Base-by-base conservation (phyloP, 192 early-diverging fungal genomes). In the Lobosporangium transversale region DNA sequence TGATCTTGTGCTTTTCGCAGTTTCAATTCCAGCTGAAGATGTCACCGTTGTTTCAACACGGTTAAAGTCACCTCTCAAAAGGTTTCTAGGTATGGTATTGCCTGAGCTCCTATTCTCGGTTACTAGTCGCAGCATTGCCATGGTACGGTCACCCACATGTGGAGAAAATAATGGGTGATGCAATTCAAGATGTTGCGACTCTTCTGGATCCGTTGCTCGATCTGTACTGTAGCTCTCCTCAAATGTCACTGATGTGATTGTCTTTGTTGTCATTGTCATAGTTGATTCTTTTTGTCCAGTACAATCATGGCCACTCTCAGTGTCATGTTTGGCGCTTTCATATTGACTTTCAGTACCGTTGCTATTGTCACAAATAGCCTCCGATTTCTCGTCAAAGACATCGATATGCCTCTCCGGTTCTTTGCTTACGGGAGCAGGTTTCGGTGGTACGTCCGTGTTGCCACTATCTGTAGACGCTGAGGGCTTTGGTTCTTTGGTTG, bases 151-250 rank as follows among this genome's bases (percentile, higher is more conserved):
- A 14, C 53, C 64, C n/a, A 67, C 15, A 45, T 62, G 37, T 15
- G 58, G 24, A 10, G 57, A 36, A 26, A 76, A 66, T 21, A 67
- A 12, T 35, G 73, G 65, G 23, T 76, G 73, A 15, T 62, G 64
- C 27, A 21, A 42, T 23, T 50, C 61, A 27, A 31, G 31, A 8
- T 14, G 36, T 40, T n/a, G 32, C 23, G 35, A 44, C 8, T 32
- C 29, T 53, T 32, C 51, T 26, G 32, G 21, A 42, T 23, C 14
- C 1, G 56, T 24, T 2, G 26, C 50, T 3, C 8, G 27, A 23
- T 26, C 50, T 23, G 50, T 4, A 29, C 27, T 23, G 17, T 52
- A 23, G 26, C 50, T 52, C 50, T 52, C 50, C 15, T 14, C 23
- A 23, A 23, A 27, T 7, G 31, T n/a, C 6, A 27, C 8, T 20